Base-by-base conservation (phyloP, 768 basidiomycete genomes). In the Termitomyces sp. region DNA sequence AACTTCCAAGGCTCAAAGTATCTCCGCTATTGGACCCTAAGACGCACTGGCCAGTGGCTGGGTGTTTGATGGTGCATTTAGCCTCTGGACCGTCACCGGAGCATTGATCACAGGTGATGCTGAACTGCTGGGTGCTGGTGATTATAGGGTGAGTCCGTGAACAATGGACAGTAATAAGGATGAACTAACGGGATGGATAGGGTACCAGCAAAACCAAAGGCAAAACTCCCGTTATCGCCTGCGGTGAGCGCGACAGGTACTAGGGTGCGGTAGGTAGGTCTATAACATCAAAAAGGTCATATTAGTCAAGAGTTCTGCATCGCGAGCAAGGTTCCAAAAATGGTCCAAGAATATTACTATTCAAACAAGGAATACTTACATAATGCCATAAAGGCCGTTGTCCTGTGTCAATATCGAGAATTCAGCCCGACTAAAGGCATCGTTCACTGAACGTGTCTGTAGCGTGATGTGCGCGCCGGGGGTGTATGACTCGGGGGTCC, bases 81-180 rank as follows among this genome's bases (percentile, higher is more conserved):
- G 25, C 12, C 0, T 51, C 44, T n/a, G 23, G 20, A n/a, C 47
- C 50, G 13, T 35, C 56, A 38, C 43, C 15, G 32, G n/a, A n/a
- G n/a, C 59, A 60, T 23, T 22, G n/a, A n/a, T 25, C 18, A 40
- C 61, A 62, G 20, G 35, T 25, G 40, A 60, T 63, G 16, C 22
- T 51, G 25, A 63, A 63, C 41, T 60, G 54, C n/a, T 63, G 59
- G 3, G 54, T 23, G 20, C 61, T 60, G 43, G 4, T 25, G 39
- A 36, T 10, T 11, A 11, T 7, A 32, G 1, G 11, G 7, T 16
- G 20, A 27, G 9, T 35, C 47, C 13, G 6, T 10, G 10, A 20
- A n/a, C 6, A 16, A 15, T 16, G 15, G 20, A 20, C 16, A 20
- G 12, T 5, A 5, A 35, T 20, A 39, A 29, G 15, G 7, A 23